Base-by-base conservation (phyloP, 208 protist species). In the Crithidia thermophila region DNA sequence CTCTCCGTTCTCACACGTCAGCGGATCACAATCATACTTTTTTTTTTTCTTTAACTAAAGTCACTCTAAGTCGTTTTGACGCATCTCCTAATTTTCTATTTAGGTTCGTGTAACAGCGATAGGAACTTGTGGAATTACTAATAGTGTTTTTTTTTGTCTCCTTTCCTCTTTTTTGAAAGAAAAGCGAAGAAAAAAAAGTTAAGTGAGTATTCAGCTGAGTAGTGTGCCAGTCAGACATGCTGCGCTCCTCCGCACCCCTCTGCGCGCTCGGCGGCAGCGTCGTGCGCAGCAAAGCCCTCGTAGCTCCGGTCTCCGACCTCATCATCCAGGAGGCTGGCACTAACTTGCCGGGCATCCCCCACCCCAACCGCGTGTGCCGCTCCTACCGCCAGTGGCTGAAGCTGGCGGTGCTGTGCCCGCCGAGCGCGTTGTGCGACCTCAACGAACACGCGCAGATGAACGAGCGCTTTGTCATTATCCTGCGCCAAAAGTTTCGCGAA, bases 371-470 rank as follows among this genome's bases (percentile, higher is more conserved):
- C 33, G 85, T 95, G 23, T 89, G 82, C 45, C 82, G 87, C 31
- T 34, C 74, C 21, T 95, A 95, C 72, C 77, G 90, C 2, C 86
- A 95, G 68, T 95, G 90, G 88, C 68, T 95, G 50, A 95, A 95
- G 72, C 65, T 95, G 16, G 86, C 87, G 6, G 88, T 95, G 27
- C 75, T 93, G 5, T 94, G 87, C 71, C 90, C 90, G 10, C 83
- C 80, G 5, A 89, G 79, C 37, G 75, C 81, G 10, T 75, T 95
- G 4, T 92, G 85, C 65, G 87, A 93, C 49, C 70, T 95, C 30
- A 95, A 95, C 70, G 87, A 94, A 49, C 87, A 94, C 64, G 79
- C 81, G 2, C 90, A 95, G 61, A 95, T 95, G 90, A 95, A 95
- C 68, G 90, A 95, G 58, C 87, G 88, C 13, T 91, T 93, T 55